phyloP scores from a whole-genome alignment of 2,329 filamentous ascomycete genomes.

The Botrytis fragariae region DNA sequence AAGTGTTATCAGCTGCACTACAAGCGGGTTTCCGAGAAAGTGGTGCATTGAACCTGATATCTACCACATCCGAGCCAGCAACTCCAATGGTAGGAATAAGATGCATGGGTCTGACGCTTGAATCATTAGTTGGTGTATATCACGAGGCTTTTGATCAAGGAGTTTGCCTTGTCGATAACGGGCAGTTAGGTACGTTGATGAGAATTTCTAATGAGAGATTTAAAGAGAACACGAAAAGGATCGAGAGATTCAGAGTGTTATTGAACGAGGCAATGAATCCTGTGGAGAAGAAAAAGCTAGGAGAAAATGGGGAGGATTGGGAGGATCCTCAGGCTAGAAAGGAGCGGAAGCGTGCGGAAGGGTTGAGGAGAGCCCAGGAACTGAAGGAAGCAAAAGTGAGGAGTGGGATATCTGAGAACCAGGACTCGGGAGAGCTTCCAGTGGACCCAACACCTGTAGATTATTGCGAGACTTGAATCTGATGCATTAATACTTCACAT shows the following conservation, averaged over 20 bases:
- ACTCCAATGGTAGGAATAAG: constrained; percentile 82
- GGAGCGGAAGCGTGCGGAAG: constrained; percentile 57
- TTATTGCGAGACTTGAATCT: constrained; percentile 6
- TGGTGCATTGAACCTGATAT: constrained; percentile 68
- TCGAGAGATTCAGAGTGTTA: constrained; percentile 59
- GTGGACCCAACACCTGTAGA: not conserved
- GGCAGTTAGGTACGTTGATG: constrained; percentile 66
- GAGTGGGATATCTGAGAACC: not conserved
- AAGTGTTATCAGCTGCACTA: constrained; percentile 71
- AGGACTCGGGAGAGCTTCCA: not conserved
- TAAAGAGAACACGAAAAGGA: constrained; percentile 64
- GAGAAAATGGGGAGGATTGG: constrained; percentile 47
- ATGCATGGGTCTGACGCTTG: constrained; percentile 77
- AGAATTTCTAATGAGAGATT: constrained; percentile 74
- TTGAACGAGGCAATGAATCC: constrained; percentile 30
- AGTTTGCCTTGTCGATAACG: constrained; percentile 58
- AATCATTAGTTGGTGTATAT: constrained; percentile 70
- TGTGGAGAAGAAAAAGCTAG: constrained; percentile 29
- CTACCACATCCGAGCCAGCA: constrained; percentile 34
- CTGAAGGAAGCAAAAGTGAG: constrained; percentile 20
- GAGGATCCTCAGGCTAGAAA: constrained; percentile 52
- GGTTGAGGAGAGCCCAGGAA: constrained; percentile 48
- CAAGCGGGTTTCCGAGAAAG: constrained; percentile 87
- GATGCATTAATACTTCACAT: not conserved
- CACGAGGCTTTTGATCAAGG: constrained; percentile 41